Evolutionary conservation across 2,329 filamentous ascomycete genomes (phyloP).

Genomic region (Eutypella sp.): DNA sequence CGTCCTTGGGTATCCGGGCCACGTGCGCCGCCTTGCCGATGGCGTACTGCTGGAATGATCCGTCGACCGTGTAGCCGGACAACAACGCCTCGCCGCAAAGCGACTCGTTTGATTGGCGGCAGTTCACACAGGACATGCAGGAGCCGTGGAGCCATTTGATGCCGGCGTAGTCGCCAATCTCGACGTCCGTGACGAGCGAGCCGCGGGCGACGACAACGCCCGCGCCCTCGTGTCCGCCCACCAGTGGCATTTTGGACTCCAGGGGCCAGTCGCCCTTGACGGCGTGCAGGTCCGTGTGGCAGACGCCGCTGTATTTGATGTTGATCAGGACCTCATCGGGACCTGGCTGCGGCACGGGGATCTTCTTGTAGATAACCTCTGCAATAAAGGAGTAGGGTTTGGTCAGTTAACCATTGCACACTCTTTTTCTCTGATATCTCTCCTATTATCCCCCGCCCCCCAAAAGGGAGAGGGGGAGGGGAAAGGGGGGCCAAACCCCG

Average conservation of each 20-base stretch:
- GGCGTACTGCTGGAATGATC: conserved; percentile 88
- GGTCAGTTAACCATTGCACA: no score
- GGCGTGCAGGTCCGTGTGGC: conserved; percentile 78
- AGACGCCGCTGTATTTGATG: conserved; percentile 85
- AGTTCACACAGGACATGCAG: conserved; percentile 80
- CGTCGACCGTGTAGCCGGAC: conserved; percentile 90
- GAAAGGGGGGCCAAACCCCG: no score
- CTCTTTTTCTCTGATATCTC: no score
- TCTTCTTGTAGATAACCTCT: conserved; percentile 70
- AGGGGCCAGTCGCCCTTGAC: conserved; percentile 89
- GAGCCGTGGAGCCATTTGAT: conserved; percentile 92
- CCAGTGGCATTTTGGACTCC: conserved; percentile 73
- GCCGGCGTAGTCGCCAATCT: conserved; percentile 80
- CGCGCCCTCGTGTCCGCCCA: conserved; percentile 77
- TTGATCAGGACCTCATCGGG: conserved; percentile 90
- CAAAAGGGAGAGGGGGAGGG: no score
- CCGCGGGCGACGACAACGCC: conserved; percentile 79
- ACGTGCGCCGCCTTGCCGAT: conserved; percentile 83
- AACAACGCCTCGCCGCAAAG: conserved; percentile 71
- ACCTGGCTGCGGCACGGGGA: conserved; percentile 74
- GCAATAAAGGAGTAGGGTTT: conserved; percentile 1
- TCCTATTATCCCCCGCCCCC: no score
- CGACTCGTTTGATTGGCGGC: conserved; percentile 74
- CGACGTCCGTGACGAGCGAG: conserved; percentile 68
- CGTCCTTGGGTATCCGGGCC: conserved; percentile 73